Evolutionary conservation across 2,329 filamentous ascomycete genomes (phyloP), one percentile per base, ranked within the genome.

Genomic region (Colletotrichum incanum): DNA sequence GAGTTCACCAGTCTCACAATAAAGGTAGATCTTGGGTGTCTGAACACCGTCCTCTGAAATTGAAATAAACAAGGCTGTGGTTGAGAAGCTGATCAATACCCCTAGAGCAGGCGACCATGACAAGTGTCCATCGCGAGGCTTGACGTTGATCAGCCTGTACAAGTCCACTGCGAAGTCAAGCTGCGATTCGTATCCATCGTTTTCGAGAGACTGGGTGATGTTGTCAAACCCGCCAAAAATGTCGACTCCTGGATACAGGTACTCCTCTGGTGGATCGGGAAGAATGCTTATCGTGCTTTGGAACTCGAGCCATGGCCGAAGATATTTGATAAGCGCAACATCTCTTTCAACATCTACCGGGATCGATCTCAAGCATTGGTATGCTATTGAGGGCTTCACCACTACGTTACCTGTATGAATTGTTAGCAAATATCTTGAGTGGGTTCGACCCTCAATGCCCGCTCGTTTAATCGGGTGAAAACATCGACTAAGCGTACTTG

Each of bases 211-310:
- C 18, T 28, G 8, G 14, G 69, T 65, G 58, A 77, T 76, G 16
- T 75, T 73, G 9, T 72, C 28, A 14, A 77, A 37, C 6, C 76
- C 76, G 8, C 62, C 74, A 16, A 76, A 65, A 16, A 77, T 67
- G 31, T 77, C 74, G 31, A 77, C 74, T 5, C 73, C 75, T 0
- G 74, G 72, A 23, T 73, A 72, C n/a, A 77, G 65, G 55, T 77
- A 77, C 34, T 68, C 74, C 4, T 67, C 62, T 3, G 76, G 75
- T 1, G 76, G 75, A 5, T 63, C 59, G 23, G 65, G 62, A 7
- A 77, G 73, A 23, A 76, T 71, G 11, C 71, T 65, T 34, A 76
- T 18, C 2, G 76, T 76, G 60, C 73, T 74, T 50, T 77, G 76
- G n/a, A 64, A 76, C 55, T 74, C 65, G 6, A 76, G 28, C 39